Evolutionary conservation across 2,329 filamentous ascomycete species (phyloP), one percentile per base, ranked within the genome.

Genomic region (Cercospora sp.): DNA sequence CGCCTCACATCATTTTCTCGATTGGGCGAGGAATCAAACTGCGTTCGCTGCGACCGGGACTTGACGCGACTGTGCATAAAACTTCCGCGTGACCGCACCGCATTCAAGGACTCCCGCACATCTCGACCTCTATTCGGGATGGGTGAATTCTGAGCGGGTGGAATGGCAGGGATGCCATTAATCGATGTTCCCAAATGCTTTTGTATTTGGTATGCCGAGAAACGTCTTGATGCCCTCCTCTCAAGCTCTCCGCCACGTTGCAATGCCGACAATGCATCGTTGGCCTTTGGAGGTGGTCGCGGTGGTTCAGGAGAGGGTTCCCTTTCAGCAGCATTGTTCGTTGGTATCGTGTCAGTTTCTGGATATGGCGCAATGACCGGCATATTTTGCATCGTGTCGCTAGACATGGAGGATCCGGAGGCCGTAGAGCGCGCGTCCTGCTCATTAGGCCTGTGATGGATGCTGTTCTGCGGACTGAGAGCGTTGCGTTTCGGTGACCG

Each of bases 121-220:
- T 96, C 93, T 68, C 92, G 87, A 31, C 93, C 93, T 69, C 94
- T 87, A 76, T 97, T 97, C 5, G 94, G 94, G 70, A 94, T 86
- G 1, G 92, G 92, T 3, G 90, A 90, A 69, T 90, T 93, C 77
- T 96, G 93, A 18, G 84, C 79, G 5, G 91, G 85, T 28, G 94
- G 93, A 20, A 98, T 87, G 76, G 96, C 91, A 6, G 94, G 93
- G 16, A 98, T 90, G 20, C 92, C 93, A 79, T 90, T 93, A 16
- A 91, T 87, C 45, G 90, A 90, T 16, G 89, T 87, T 10, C 94
- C 94, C 1, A 98, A 84, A 75, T 97, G 93, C 77, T 97, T 98
- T 57, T 93, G 92, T 73, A 99, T 96, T 77, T 99, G 95, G 78
- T 98, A 99, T 63, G 93, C 91, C 1, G 95, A 98, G 78, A 98